Conservation (phyloP, 176 grass and related monocot species). For the Carex littledalei region DNA sequence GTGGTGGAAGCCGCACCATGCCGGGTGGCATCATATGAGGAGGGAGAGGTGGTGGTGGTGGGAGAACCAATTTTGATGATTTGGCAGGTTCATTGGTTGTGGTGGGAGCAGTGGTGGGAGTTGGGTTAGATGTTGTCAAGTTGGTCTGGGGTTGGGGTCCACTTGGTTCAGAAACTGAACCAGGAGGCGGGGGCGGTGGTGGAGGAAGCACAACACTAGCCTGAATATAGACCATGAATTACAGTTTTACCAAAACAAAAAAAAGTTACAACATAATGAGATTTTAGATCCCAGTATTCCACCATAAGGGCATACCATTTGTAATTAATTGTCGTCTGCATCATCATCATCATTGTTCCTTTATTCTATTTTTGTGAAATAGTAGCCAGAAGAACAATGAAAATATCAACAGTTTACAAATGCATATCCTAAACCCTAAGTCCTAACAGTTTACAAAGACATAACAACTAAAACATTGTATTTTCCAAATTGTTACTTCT, state of each 20-base stretch:
- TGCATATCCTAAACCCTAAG: neutral
- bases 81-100: slow-evolving; percentile 34
- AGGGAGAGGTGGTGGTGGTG: slow-evolving; percentile 51
- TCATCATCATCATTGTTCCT: no score
- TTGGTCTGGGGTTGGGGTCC: slow-evolving; percentile 26
- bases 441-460: neutral
- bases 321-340: no score
- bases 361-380: neutral
- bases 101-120: slow-evolving; percentile 33
- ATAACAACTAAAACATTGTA: neutral
- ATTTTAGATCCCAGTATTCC: neutral
- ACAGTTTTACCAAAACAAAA: slow-evolving; percentile 19
- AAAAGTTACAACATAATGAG: neutral
- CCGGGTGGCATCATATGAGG: slow-evolving; percentile 70
- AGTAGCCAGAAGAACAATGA: neutral
- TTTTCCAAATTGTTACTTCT: neutral
- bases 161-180: slow-evolving; percentile 49
- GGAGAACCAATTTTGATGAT: slow-evolving; percentile 31
- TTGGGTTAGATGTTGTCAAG: slow-evolving; percentile 25
- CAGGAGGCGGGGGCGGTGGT: slow-evolving; percentile 62
- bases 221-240: slow-evolving; percentile 34
- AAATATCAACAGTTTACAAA: neutral
- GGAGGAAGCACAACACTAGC: slow-evolving; percentile 41
- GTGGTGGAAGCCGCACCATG: slow-evolving; percentile 66
- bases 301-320: neutral